Evolutionary conservation across 2,329 filamentous ascomycete species (phyloP).

Genomic region (Escovopsis sp.): DNA sequence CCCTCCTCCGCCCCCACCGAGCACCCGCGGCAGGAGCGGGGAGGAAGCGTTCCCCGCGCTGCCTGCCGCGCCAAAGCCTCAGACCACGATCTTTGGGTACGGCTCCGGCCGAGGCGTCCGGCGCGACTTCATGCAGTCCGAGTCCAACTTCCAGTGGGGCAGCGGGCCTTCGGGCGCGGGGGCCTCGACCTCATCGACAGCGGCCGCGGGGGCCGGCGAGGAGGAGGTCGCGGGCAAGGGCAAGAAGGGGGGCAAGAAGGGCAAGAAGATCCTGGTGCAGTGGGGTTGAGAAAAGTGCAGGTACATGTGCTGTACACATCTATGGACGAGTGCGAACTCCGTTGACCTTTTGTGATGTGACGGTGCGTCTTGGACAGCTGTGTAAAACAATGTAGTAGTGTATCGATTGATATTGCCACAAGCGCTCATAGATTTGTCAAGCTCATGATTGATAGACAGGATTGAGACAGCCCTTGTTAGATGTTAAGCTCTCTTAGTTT

Average conservation of each 20-base stretch:
- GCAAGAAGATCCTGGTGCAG: slow-evolving; percentile 45
- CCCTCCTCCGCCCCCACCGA: slow-evolving; percentile 12
- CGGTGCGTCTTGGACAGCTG: not conserved
- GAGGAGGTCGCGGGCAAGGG: slow-evolving; percentile 23
- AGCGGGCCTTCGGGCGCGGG: slow-evolving; percentile 7
- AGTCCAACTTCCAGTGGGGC: slow-evolving; percentile 39
- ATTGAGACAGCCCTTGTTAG: too few species aligned
- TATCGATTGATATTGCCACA: too few species aligned
- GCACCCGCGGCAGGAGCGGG: slow-evolving; percentile 13
- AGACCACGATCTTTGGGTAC: slow-evolving; percentile 48
- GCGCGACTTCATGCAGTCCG: slow-evolving; percentile 33
- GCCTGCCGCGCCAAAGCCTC: slow-evolving; percentile 58
- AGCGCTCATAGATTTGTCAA: too few species aligned
- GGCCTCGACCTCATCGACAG: slow-evolving; percentile 9
- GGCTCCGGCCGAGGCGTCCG: slow-evolving; percentile 38
- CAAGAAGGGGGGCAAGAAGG: slow-evolving; percentile 45
- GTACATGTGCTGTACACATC: not conserved
- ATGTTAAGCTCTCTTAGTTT: too few species aligned
- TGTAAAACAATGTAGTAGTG: not conserved
- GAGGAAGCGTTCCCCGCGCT: slow-evolving; percentile 69
- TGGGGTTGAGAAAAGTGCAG: slow-evolving; percentile 34
- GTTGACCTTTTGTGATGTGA: not conserved
- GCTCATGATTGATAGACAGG: too few species aligned
- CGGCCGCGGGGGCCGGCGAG: slow-evolving; percentile 14
- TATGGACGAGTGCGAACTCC: too few species aligned